Conservation (phyloP, 108 stramenopile genomes). For the Nitzschia inconspicua region DNA sequence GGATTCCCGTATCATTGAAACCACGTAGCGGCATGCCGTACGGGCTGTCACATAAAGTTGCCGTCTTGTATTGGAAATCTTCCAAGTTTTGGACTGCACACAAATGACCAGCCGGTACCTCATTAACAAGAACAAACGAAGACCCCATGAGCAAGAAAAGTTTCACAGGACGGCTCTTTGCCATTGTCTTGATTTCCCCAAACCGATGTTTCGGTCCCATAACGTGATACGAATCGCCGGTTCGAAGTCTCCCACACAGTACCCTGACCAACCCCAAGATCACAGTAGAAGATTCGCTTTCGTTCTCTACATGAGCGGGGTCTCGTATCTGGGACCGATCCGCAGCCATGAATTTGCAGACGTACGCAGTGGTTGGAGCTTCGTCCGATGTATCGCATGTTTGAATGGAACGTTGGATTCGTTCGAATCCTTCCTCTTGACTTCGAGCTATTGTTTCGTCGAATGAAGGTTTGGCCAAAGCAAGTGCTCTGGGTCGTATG, state of each 20-base stretch:
- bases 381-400: constrained; percentile 43
- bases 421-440: constrained; percentile 18
- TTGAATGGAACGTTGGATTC: constrained; percentile 54
- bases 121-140: constrained; percentile 70
- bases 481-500: constrained; percentile 58
- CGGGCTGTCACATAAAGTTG: constrained; percentile 58
- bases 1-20: constrained; percentile 58
- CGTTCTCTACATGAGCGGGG: constrained; percentile 29
- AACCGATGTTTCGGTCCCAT: constrained; percentile 73
- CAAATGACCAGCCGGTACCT: constrained; percentile 85
- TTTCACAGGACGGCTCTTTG: constrained; percentile 32
- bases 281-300: constrained; percentile 20
- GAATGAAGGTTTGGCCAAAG: constrained; percentile 36
- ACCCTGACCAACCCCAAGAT: constrained; percentile 83
- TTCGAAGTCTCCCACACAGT: constrained; percentile 60
- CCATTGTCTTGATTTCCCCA: constrained; percentile 1
- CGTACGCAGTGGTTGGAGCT: constrained; percentile 69
- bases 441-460: not conserved
- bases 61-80: constrained; percentile 75
- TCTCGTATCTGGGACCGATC: constrained; percentile 60
- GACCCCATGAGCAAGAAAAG: constrained; percentile 86
- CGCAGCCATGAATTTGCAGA: constrained; percentile 76
- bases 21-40: constrained; percentile 72
- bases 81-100: constrained; percentile 86
- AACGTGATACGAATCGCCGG: constrained; percentile 53